Percentiles rank a stretch among this genome's conserved stretches.
phyloP scores from a whole-genome alignment of 306 rosid genomes.

The Lathyrus oleraceus region DNA sequence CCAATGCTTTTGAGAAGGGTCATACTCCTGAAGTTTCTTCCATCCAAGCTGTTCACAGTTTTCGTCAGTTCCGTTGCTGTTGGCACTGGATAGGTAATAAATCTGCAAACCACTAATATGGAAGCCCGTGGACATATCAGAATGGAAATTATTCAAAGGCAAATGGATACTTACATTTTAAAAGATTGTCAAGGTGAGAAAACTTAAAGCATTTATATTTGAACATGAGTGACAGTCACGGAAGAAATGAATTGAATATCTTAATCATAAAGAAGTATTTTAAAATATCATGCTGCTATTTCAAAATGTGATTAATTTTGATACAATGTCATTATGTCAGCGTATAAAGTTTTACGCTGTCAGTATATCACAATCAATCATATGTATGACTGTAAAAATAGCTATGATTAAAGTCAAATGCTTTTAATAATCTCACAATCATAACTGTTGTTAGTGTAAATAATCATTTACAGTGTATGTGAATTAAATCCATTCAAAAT shows the following conservation, averaged over 20 bases:
- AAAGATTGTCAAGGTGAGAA: conserved; percentile 10
- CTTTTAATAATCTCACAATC: no score
- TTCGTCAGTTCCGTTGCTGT: conserved; percentile 69
- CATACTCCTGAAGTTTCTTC: conserved; percentile 75
- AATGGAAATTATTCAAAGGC: conserved; percentile 11
- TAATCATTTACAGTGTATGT: no score
- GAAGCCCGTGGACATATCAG: conserved; percentile 40
- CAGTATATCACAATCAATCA: no score
- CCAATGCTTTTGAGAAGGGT: conserved; percentile 76
- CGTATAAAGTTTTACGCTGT: no score
- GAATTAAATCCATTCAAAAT: not conserved
- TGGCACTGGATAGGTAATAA: conserved; percentile 75
- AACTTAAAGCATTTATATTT: conserved; percentile 11
- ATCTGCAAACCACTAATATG: conserved; percentile 76
- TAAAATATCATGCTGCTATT: no score
- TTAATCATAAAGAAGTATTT: not conserved
- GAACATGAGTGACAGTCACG: not conserved
- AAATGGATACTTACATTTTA: conserved; percentile 22
- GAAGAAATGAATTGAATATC: conserved; percentile 1
- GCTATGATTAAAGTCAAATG: no score
- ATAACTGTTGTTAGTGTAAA: no score
- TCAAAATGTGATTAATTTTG: no score
- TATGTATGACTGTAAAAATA: no score
- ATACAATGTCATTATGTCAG: no score
- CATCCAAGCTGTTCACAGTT: conserved; percentile 75